Percentiles rank a stretch among this genome's conserved stretches.
These are phyloP conservation scores for Lecanicillium sp. DNA, from an alignment of 2,329 filamentous ascomycete genomes.

Conservation along the genomic window DNA sequence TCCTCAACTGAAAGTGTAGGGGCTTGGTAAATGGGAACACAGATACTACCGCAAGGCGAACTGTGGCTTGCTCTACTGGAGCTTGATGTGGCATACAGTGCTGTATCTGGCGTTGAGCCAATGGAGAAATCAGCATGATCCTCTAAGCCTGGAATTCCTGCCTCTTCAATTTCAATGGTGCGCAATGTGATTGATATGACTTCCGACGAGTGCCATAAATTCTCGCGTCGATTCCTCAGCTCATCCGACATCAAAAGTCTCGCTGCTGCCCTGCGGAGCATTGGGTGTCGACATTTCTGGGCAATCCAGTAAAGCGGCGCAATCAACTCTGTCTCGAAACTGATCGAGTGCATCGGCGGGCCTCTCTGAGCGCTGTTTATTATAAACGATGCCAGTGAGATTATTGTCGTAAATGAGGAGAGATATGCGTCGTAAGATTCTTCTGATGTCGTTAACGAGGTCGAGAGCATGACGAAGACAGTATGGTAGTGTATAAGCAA, in stretches of 20 bases:
- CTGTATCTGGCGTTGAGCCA: neutral
- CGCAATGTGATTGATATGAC: constrained; percentile 28
- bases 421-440: constrained; percentile 30
- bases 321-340: constrained; percentile 38
- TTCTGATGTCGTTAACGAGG: constrained; percentile 26
- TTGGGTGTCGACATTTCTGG: constrained; percentile 35
- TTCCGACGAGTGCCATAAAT: constrained; percentile 32
- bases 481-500: constrained; percentile 33
- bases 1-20: constrained; percentile 2
- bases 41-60: neutral
- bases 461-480: constrained; percentile 28
- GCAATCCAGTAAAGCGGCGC: constrained; percentile 37
- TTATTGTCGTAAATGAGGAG: constrained; percentile 30
- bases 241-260: constrained; percentile 28
- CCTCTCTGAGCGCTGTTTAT: constrained; percentile 16
- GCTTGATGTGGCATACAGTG: neutral
- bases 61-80: constrained; percentile 9
- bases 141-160: too few species aligned
- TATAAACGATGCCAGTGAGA: constrained; percentile 28
- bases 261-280: constrained; percentile 33
- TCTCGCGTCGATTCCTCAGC: constrained; percentile 30
- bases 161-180: constrained; percentile 33
- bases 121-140: neutral
- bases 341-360: constrained; percentile 25
- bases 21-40: neutral